Evolutionary conservation across 306 rosid species (phyloP).

Genomic region (Casuarina cunninghamiana): DNA sequence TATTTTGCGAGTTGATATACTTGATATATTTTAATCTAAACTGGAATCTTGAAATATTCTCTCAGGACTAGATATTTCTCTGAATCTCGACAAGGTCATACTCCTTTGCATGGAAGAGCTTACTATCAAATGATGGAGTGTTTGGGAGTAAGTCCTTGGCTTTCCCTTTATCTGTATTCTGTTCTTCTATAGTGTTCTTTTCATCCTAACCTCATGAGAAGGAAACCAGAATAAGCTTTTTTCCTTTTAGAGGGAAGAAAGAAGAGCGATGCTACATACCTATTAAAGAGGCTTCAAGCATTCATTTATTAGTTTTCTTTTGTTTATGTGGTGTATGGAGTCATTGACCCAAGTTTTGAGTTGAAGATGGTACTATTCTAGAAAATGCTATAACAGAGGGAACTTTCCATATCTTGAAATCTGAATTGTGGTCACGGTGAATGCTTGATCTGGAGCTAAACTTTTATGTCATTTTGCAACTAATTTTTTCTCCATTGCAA

Average conservation of each 20-base stretch:
- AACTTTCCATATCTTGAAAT: not conserved
- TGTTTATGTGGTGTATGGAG: not conserved
- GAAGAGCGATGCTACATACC: not conserved
- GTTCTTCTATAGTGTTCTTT: conserved; percentile 9
- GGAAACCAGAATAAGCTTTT: not conserved
- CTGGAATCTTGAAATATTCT: conserved; percentile 18
- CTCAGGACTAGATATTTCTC: conserved; percentile 97
- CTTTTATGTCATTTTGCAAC: not conserved
- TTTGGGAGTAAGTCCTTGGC: conserved; percentile 75
- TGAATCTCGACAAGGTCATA: conserved; percentile 96
- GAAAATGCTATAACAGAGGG: not conserved
- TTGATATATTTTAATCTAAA: conserved; percentile 25
- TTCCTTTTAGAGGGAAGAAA: not conserved
- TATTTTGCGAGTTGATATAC: conserved; percentile 19
- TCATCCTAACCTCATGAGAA: conserved; percentile 16
- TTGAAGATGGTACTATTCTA: not conserved
- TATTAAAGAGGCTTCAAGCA: not conserved
- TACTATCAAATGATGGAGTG: conserved; percentile 99
- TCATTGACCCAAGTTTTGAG: not conserved
- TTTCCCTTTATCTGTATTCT: conserved; percentile 16
- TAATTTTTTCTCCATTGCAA: not conserved
- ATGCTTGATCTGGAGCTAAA: not conserved
- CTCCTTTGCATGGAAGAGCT: conserved; percentile 95
- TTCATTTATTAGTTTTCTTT: not conserved
- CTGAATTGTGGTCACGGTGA: not conserved